These are phyloP conservation scores for Oidium heveae DNA, from an alignment of 2,329 filamentous ascomycete species.

Conservation along the genomic window DNA sequence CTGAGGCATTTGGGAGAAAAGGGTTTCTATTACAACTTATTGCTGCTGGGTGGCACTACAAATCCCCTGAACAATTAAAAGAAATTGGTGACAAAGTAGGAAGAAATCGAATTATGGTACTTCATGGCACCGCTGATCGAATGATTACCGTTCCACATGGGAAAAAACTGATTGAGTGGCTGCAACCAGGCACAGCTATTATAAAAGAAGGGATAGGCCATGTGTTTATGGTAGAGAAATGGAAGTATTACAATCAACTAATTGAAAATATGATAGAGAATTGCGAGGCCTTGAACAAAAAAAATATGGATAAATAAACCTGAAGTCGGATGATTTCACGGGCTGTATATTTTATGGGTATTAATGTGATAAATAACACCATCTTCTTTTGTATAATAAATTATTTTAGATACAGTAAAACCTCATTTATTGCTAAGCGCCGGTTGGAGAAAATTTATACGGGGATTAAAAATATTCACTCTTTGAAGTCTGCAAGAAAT, in stretches of 20 bases:
- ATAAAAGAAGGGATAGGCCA: constrained; percentile 54
- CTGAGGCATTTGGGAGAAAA: constrained; percentile 30
- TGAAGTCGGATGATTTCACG: no score
- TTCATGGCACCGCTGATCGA: constrained; percentile 52
- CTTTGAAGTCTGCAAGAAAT: no score
- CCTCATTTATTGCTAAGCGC: no score
- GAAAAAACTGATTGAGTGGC: constrained; percentile 35
- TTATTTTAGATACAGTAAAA: no score
- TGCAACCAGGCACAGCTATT: constrained; percentile 33
- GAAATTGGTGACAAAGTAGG: constrained; percentile 44
- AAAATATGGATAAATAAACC: no score
- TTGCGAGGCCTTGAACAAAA: constrained; percentile 4
- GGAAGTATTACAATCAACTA: constrained; percentile 37
- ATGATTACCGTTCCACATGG: constrained; percentile 57
- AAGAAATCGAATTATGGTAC: constrained; percentile 45
- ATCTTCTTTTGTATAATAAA: no score
- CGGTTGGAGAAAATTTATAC: no score
- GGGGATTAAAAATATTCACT: no score
- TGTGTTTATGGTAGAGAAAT: constrained; percentile 46
- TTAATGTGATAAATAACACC: no score
- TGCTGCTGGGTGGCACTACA: constrained; percentile 59
- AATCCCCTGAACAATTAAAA: constrained; percentile 38
- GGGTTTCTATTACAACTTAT: constrained; percentile 57
- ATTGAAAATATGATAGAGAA: constrained; percentile 20
- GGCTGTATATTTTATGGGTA: no score